Base-by-base conservation (phyloP, 2,329 filamentous ascomycete genomes). In the Cryphonectria nitschkei region DNA sequence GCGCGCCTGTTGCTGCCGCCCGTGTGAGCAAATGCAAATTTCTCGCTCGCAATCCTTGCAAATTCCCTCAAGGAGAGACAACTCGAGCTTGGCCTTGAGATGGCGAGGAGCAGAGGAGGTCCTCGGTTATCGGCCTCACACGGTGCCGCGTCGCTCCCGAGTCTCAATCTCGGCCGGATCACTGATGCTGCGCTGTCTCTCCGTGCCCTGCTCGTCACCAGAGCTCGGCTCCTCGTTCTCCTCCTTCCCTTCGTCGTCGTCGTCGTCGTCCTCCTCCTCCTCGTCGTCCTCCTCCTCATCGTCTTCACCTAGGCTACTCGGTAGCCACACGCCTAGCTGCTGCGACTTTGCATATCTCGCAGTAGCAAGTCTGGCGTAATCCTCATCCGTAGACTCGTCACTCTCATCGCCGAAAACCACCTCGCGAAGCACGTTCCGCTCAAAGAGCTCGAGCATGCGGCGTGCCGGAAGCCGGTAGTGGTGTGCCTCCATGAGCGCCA, bases 391-490 rank as follows among this genome's bases (percentile, higher is more conserved):
- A 11, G 79, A 75, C 13, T 78, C 74, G 9, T 75, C 81, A 29
- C 81, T 81, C 29, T 92, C 92, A 76, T 95, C 92, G 66, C 92
- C 92, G 70, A 97, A 90, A 16, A 99, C 92, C 72, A 98, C 93
- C 74, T 89, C 89, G 74, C 94, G 87, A 81, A 98, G 86, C 60
- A 98, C 93, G 71, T 89, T 91, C 81, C 95, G 96, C 77, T 98
- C 95, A 77, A 99, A 99, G 32, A 99, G 83, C 78, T 98, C 96
- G 72, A 98, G 90, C 50, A 97, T 95, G 62, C 95, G 91, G 73
- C 95, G 92, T 39, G 97, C 92, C 1, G 91, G 92, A 2, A 99
- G 86, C 32, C 94, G 89, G 81, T 96, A 98, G 78, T 97, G 94
- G 76, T 97, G 95, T 75, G 89, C 90, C 80, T 98, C 94, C 71